Evolutionary conservation across 2,329 filamentous ascomycete genomes (phyloP).

Genomic region (Colletotrichum aenigma): DNA sequence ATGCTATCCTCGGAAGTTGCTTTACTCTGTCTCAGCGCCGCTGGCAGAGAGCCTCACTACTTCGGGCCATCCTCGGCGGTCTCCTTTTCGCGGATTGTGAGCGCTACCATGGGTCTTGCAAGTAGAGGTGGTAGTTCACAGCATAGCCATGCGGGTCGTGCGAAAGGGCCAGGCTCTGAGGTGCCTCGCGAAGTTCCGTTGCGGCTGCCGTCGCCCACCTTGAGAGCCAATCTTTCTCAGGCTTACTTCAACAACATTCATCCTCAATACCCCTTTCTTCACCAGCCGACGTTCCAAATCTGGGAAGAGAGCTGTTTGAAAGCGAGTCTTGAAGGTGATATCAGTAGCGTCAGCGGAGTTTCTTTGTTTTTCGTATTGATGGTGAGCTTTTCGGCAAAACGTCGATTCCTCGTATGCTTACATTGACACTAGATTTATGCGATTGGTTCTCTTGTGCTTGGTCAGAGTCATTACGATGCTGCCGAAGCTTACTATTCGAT

Average conservation of each 20-base stretch:
- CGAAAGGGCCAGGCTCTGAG: background rate
- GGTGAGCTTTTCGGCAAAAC: background rate
- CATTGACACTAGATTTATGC: conserved; percentile 13
- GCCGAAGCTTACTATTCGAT: conserved; percentile 20
- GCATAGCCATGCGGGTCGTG: background rate
- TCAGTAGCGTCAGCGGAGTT: background rate
- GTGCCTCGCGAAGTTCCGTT: background rate
- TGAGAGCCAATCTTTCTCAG: conserved; percentile 23
- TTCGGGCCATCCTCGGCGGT: conserved; percentile 39
- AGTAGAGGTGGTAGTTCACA: conserved; percentile 7
- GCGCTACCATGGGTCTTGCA: conserved; percentile 24
- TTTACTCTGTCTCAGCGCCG: conserved; percentile 32
- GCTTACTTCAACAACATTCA: conserved; percentile 43
- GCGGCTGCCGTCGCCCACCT: conserved; percentile 19
- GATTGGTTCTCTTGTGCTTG: conserved; percentile 16
- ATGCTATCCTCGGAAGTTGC: conserved; percentile 32
- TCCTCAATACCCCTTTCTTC: conserved; percentile 40
- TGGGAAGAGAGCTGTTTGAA: conserved; percentile 32
- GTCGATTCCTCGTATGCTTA: background rate
- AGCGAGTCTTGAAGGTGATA: background rate
- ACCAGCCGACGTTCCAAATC: conserved; percentile 32
- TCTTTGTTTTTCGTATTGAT: conserved; percentile 25
- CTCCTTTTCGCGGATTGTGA: conserved; percentile 32
- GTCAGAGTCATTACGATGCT: conserved; percentile 2
- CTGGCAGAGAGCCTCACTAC: conserved; percentile 38